Conservation (phyloP, 2,329 filamentous ascomycete species). For the Teratosphaeria pseudoeucalypti region DNA sequence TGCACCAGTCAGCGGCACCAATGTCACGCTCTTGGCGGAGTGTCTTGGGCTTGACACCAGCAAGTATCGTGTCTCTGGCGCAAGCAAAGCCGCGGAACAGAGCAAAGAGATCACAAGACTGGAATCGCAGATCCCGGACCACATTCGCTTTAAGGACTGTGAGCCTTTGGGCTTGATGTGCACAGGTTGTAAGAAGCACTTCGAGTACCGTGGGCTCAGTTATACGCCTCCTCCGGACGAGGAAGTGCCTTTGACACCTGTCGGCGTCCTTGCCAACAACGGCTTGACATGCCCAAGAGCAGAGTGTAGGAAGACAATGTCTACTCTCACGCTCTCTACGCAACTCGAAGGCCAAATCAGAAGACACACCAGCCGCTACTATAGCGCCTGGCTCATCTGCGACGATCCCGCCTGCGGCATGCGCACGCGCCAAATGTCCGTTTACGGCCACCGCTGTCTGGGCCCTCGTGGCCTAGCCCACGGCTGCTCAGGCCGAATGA, state of each 20-base stretch:
- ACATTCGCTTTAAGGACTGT: constrained; percentile 77
- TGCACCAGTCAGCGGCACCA: constrained; percentile 88
- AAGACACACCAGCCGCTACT: constrained; percentile 69
- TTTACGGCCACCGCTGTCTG: constrained; percentile 82
- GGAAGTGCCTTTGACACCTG: constrained; percentile 27
- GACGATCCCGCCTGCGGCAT: constrained; percentile 80
- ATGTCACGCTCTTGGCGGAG: constrained; percentile 79
- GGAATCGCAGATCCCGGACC: constrained; percentile 88
- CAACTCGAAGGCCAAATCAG: constrained; percentile 83
- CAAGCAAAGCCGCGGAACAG: constrained; percentile 42
- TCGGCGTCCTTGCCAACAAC: constrained; percentile 55
- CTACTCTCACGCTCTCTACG: constrained; percentile 65
- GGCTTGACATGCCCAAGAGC: constrained; percentile 61
- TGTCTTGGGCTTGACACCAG: constrained; percentile 84
- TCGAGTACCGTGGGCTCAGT: constrained; percentile 66
- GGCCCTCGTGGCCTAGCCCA: constrained; percentile 75
- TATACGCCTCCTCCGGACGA: constrained; percentile 19
- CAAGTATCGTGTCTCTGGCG: constrained; percentile 66
- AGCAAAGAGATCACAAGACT: constrained; percentile 71
- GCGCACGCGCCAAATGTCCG: constrained; percentile 82
- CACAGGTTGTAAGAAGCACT: constrained; percentile 62
- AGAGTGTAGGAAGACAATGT: constrained; percentile 54
- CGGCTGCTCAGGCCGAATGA: constrained; percentile 79
- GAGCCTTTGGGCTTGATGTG: constrained; percentile 68
- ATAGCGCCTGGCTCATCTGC: constrained; percentile 84